Evolutionary conservation across 2,329 filamentous ascomycete genomes (phyloP).

Genomic region (Didymella exigua): DNA sequence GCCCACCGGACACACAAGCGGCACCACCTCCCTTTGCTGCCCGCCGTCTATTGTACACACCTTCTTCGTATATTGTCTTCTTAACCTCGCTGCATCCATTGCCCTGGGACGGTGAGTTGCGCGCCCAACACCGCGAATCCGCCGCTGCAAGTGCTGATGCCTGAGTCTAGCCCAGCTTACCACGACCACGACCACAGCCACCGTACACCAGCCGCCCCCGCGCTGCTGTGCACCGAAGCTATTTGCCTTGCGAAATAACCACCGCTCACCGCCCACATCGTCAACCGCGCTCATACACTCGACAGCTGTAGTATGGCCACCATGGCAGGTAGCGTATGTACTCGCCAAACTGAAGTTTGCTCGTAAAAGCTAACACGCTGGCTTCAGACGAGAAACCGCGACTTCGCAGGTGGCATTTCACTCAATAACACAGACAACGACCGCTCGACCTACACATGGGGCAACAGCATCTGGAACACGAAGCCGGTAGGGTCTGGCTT

Average conservation of each 20-base stretch:
- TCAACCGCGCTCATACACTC: constrained; percentile 26
- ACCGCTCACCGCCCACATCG: constrained; percentile 8
- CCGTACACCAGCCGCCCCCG: constrained; percentile 9
- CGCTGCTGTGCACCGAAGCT: background rate
- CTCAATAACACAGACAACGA: constrained; percentile 40
- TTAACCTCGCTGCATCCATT: constrained; percentile 19
- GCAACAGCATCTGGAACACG: constrained; percentile 47
- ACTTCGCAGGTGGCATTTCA: constrained; percentile 36
- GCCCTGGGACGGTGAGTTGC: constrained; percentile 24
- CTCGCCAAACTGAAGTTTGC: background rate
- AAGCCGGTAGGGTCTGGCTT: constrained; percentile 35
- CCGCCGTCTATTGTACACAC: constrained; percentile 35
- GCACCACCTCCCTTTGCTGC: constrained; percentile 33
- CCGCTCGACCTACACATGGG: constrained; percentile 40
- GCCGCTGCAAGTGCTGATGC: constrained; percentile 43
- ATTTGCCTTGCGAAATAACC: background rate
- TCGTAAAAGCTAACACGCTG: constrained; percentile 6
- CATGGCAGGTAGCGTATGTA: constrained; percentile 42
- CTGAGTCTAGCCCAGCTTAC: constrained; percentile 38
- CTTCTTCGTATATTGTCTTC: constrained; percentile 30
- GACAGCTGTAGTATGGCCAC: constrained; percentile 35
- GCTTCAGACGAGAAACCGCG: constrained; percentile 38
- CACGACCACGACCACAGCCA: constrained; percentile 6
- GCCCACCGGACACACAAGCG: constrained; percentile 21
- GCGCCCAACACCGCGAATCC: constrained; percentile 17